These are phyloP conservation scores for Chrysoporthe cubensis DNA, from an alignment of 2,329 filamentous ascomycete species.

Conservation along the genomic window DNA sequence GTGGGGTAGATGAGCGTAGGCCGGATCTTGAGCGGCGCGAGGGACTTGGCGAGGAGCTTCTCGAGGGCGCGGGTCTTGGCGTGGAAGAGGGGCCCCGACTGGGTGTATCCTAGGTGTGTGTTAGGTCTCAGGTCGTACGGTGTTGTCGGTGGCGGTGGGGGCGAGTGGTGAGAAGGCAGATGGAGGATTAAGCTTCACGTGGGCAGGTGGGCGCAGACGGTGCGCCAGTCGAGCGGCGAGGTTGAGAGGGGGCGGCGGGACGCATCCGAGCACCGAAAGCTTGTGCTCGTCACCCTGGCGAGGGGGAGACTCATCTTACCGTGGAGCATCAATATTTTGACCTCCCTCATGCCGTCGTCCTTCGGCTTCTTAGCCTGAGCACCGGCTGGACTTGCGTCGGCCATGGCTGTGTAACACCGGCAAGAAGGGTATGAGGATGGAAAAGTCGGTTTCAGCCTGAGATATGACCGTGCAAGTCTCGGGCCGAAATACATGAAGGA, in stretches of 20 bases:
- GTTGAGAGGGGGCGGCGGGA: no score
- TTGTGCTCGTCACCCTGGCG: not conserved
- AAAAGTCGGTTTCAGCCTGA: not conserved
- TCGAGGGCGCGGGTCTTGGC: constrained; percentile 86
- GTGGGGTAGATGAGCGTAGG: constrained; percentile 70
- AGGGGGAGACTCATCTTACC: constrained; percentile 46
- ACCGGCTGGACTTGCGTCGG: not conserved
- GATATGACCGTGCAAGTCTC: not conserved
- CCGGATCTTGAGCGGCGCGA: constrained; percentile 56
- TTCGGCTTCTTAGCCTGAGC: constrained; percentile 32
- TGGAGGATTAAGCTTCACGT: not conserved
- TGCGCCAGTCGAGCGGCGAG: no score
- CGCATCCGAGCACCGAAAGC: no score
- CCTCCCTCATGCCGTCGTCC: constrained; percentile 48
- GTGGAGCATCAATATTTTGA: constrained; percentile 79
- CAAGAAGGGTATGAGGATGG: not conserved
- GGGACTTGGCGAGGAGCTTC: constrained; percentile 76
- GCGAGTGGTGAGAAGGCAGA: not conserved
- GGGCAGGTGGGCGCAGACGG: not conserved
- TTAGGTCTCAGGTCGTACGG: not conserved
- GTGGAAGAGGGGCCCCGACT: constrained; percentile 83
- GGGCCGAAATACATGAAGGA: constrained; percentile 16
- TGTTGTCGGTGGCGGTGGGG: not conserved
- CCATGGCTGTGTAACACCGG: constrained; percentile 20
- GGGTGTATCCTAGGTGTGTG: constrained; percentile 71